These are phyloP conservation scores for Ceratocystis variospora DNA, from an alignment of 2,329 filamentous ascomycete genomes.

Conservation along the genomic window DNA sequence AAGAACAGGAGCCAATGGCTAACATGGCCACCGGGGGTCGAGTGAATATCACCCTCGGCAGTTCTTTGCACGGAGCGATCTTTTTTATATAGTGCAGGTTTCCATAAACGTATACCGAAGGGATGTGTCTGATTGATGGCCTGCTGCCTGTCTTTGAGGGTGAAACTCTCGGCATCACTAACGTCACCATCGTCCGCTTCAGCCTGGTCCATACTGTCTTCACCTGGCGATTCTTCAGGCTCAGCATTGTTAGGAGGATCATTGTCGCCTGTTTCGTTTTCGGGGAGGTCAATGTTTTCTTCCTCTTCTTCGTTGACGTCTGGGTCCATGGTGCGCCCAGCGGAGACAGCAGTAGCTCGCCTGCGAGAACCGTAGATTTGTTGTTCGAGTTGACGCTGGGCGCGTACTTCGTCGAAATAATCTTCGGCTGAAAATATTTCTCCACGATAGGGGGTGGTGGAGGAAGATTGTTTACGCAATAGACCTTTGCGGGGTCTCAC, in stretches of 20 bases:
- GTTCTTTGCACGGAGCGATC: slow-evolving; percentile 89
- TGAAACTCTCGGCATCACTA: slow-evolving; percentile 95
- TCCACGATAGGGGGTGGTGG: slow-evolving; percentile 58
- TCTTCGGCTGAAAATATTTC: slow-evolving; percentile 88
- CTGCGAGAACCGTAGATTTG: slow-evolving; percentile 27
- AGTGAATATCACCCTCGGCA: slow-evolving; percentile 94
- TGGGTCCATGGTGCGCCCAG: slow-evolving; percentile 24
- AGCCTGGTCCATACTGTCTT: slow-evolving; percentile 37
- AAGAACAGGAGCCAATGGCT: slow-evolving; percentile 73
- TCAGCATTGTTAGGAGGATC: slow-evolving; percentile 24
- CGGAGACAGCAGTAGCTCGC: slow-evolving; percentile 23
- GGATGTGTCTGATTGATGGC: slow-evolving; percentile 98
- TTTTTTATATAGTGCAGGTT: slow-evolving; percentile 96
- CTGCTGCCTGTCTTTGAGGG: slow-evolving; percentile 87
- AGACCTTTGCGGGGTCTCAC: slow-evolving; percentile 30
- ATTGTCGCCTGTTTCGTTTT: slow-evolving; percentile 22
- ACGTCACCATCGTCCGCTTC: slow-evolving; percentile 53
- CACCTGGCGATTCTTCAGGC: slow-evolving; percentile 26
- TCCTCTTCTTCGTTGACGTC: slow-evolving; percentile 32
- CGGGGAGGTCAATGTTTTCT: slow-evolving; percentile 20
- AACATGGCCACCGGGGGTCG: slow-evolving; percentile 75
- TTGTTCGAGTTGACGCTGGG: slow-evolving; percentile 40
- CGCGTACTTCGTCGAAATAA: slow-evolving; percentile 64
- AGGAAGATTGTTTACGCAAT: slow-evolving; percentile 61
- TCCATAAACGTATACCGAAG: slow-evolving; percentile 98